phyloP scores from a whole-genome alignment of 495 filamentous ascomycete genomes.

The Penicillium tannophilum region DNA sequence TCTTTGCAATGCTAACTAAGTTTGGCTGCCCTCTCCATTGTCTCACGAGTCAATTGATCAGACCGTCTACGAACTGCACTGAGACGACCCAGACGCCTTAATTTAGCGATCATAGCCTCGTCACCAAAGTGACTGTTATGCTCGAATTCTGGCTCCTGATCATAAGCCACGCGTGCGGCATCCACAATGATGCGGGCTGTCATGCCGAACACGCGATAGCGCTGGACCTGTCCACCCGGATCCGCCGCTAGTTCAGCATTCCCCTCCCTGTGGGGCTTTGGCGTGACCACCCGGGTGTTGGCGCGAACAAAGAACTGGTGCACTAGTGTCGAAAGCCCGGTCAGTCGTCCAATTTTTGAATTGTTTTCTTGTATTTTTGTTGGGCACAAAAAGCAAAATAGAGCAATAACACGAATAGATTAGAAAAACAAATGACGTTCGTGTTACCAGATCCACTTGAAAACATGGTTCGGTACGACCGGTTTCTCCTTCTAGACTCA shows the following conservation, averaged over 20 bases:
- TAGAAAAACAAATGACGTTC: not conserved
- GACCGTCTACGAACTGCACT: constrained; percentile 47
- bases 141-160: constrained; percentile 78
- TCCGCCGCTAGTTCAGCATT: constrained; percentile 27
- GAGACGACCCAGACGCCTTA: constrained; percentile 64
- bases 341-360: not conserved
- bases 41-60: constrained; percentile 59
- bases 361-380: not conserved
- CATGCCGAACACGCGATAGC: constrained; percentile 89
- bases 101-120: constrained; percentile 67
- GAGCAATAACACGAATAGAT: constrained; percentile 4
- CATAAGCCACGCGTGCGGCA: constrained; percentile 80
- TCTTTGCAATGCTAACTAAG: constrained; percentile 35
- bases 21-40: constrained; percentile 58
- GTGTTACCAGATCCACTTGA: not conserved
- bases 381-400: constrained; percentile 8
- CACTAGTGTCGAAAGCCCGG: constrained; percentile 43
- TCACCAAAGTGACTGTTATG: constrained; percentile 81
- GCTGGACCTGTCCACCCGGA: constrained; percentile 39
- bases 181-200: constrained; percentile 88
- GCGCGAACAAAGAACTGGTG: constrained; percentile 83
- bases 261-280: constrained; percentile 30
- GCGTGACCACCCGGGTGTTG: constrained; percentile 57
- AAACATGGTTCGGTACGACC: constrained; percentile 14
- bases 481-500: constrained; percentile 1